Percentiles rank a stretch among this genome's conserved stretches.
Conservation (phyloP, 352 stramenopile genomes). For the Pythium aphanidermatum region DNA sequence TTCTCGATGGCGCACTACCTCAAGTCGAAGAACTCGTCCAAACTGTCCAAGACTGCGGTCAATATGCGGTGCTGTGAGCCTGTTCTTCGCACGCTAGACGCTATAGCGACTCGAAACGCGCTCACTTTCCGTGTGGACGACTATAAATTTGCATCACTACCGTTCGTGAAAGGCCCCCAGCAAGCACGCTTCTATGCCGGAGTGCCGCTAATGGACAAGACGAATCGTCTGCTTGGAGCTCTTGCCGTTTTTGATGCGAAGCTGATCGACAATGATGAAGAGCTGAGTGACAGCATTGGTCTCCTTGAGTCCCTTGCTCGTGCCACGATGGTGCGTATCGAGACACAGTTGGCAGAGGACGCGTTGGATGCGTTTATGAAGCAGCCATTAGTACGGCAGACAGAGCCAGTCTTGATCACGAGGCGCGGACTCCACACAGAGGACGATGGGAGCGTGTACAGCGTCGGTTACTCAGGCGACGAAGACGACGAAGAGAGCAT, state of each 20-base stretch:
- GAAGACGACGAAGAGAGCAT: constrained; percentile 10
- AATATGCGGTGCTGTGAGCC: constrained; percentile 69
- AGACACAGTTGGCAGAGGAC: constrained; percentile 36
- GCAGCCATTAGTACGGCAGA: constrained; percentile 41
- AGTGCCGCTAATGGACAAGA: constrained; percentile 45
- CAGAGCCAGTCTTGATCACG: constrained; percentile 23
- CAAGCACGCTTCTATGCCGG: constrained; percentile 67
- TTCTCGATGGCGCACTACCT: constrained; percentile 35
- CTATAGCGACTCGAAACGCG: constrained; percentile 48
- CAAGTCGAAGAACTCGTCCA: constrained; percentile 34
- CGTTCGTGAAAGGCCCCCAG: constrained; percentile 65
- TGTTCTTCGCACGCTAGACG: constrained; percentile 35
- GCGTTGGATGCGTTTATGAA: constrained; percentile 53
- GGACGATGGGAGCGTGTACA: constrained; percentile 7
- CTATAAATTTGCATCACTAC: constrained; percentile 50
- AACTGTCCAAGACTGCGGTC: constrained; percentile 46
- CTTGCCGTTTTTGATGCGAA: constrained; percentile 59
- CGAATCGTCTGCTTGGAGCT: constrained; percentile 41
- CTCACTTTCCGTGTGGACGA: constrained; percentile 18
- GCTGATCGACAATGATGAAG: constrained; percentile 31
- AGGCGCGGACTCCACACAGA: too few relatives aligned
- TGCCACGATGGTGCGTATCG: constrained; percentile 30
- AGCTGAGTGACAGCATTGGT: constrained; percentile 29
- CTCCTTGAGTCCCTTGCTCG: constrained; percentile 31
- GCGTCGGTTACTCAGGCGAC: constrained; percentile 16